Evolutionary conservation across 768 basidiomycete genomes (phyloP).

Genomic region (Kwoniella sp.): DNA sequence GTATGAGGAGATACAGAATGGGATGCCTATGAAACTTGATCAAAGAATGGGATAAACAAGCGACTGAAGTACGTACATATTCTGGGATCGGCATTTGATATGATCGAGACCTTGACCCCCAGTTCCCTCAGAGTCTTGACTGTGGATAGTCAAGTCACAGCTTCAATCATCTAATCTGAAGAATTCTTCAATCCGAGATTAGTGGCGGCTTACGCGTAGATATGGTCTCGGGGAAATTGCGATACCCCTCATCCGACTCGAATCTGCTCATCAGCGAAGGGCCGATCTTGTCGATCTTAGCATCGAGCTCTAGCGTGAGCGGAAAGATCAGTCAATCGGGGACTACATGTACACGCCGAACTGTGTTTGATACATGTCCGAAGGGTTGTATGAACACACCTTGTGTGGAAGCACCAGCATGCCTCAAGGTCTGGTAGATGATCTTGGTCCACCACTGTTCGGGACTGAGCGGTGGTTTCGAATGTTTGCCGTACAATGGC

Average conservation of each 20-base stretch:
- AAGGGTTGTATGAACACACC: conserved; percentile 25
- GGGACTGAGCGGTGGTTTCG: conserved; percentile 34
- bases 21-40: too few relatives aligned
- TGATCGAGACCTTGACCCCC: conserved; percentile 41
- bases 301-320: conserved; percentile 29
- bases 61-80: conserved; percentile 22
- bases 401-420: conserved; percentile 35
- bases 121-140: conserved; percentile 35
- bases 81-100: conserved; percentile 53
- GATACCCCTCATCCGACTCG: conserved; percentile 48
- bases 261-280: conserved; percentile 46
- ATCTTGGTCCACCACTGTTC: conserved; percentile 52
- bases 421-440: conserved; percentile 40
- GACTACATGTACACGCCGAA: too few relatives aligned
- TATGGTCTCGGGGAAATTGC: conserved; percentile 47
- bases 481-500: conserved; percentile 48
- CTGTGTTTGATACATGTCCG: too few relatives aligned
- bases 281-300: conserved; percentile 28
- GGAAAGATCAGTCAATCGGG: neutral
- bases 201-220: conserved; percentile 34
- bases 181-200: too few relatives aligned
- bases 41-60: too few relatives aligned
- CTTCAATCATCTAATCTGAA: too few relatives aligned
- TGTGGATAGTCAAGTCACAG: too few relatives aligned
- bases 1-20: too few relatives aligned